Evolutionary conservation across 805 yeast genomes (phyloP), one percentile per base, ranked within the genome.

Genomic region (Spathaspora sp.): DNA sequence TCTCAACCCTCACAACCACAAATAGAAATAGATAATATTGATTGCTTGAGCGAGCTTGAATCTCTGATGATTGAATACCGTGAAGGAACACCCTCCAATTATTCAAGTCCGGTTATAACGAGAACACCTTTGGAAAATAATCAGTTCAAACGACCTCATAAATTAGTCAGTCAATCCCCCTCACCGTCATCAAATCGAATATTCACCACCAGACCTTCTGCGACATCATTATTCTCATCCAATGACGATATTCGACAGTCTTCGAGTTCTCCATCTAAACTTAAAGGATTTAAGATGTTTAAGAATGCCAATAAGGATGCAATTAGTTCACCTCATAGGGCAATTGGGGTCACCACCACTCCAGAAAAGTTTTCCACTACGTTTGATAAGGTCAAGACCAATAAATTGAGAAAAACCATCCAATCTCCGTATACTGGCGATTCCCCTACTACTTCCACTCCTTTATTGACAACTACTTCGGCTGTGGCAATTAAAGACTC

Each of bases 141-240:
- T 53, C 73, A 72, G 54, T 74, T 72, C 59, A 74, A 74, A 53
- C 60, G 79, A 32, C 79, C 79, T 1, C 78, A 73, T 56, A 67
- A 69, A 50, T 61, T 74, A 47, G 70, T 74, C 19, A 72, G 77
- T 52, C 77, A 74, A 54, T 66, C 73, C 16, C 79, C 79, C 4
- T 72, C 77, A 12, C 77, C 76, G 4, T 61, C 68, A 23, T 56
- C 65, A 23, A 57, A 51, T 45, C 55, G 55, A 47, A n/a, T 48
- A 17, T 45, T 50, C 42, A 16, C 57, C 19, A 43, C 55, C 26
- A 38, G 46, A 42, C 29, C 47, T 44, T 18, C 32, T 40, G 3
- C 48, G 4, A 38, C 26, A 29, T 17, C 35, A 20, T 19, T 47
- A 12, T 26, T 26, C 17, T 23, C 46, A 11, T 17, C 42, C 19